These are phyloP conservation scores for Saksenaea oblongispora DNA, from an alignment of 371 early-diverging fungal species.

Conservation along the genomic window DNA sequence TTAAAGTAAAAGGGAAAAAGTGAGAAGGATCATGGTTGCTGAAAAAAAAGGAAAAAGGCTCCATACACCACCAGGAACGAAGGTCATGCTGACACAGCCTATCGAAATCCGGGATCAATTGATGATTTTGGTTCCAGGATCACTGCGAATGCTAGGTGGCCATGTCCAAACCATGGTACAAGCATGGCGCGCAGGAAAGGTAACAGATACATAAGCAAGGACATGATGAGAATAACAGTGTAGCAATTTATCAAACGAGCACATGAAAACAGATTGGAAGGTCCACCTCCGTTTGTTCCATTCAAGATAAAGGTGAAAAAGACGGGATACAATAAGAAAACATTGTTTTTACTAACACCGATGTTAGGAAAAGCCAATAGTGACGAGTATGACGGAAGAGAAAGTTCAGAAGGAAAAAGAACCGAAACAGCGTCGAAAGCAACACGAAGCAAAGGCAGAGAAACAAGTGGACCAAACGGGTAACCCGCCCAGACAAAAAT, in stretches of 20 bases:
- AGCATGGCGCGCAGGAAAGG: constrained; percentile 52
- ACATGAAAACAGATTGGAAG: constrained; percentile 11
- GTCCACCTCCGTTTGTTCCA: constrained; percentile 47
- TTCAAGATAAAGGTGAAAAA: constrained; percentile 36
- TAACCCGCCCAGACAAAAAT: background rate
- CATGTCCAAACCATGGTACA: constrained; percentile 45
- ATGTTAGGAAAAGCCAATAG: too few species aligned
- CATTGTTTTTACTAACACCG: too few species aligned
- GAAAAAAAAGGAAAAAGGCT: constrained; percentile 17
- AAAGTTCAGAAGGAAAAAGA: background rate
- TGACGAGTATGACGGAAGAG: too few species aligned
- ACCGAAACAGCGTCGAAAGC: too few species aligned
- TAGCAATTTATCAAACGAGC: constrained; percentile 43
- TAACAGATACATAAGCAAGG: too few species aligned
- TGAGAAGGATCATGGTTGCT: background rate
- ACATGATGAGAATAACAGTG: background rate
- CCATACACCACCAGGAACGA: constrained; percentile 48
- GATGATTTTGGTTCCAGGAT: constrained; percentile 32
- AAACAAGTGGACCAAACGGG: background rate
- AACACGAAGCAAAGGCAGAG: too few species aligned
- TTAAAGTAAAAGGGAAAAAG: constrained; percentile 21
- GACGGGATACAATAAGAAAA: too few species aligned
- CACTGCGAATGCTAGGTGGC: constrained; percentile 40
- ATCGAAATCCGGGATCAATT: constrained; percentile 37
- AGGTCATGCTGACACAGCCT: constrained; percentile 33